phyloP scores from a whole-genome alignment of 1,284 basidiomycete species.

The Gomphus bonarii region DNA sequence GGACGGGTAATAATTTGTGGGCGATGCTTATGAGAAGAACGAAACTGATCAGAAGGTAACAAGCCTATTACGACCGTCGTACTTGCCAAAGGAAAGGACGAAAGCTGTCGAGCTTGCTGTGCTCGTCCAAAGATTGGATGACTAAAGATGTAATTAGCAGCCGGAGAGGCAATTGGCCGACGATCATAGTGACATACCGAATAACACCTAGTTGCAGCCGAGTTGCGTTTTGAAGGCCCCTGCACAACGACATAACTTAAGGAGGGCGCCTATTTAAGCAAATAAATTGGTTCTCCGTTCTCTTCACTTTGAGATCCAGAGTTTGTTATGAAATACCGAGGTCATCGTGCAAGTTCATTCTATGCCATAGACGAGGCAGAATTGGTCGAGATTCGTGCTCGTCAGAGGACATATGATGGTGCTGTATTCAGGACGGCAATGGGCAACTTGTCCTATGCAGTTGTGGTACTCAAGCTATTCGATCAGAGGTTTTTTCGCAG shows the following conservation, averaged over 20 bases:
- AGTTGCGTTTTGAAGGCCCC: background rate
- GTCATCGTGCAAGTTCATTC: slow-evolving; percentile 51
- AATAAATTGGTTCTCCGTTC: no score
- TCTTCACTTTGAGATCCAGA: no score
- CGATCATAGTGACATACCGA: background rate
- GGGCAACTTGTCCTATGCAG: slow-evolving; percentile 61
- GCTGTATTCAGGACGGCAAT: slow-evolving; percentile 73
- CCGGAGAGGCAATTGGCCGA: background rate
- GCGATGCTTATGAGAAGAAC: background rate
- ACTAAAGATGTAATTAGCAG: background rate
- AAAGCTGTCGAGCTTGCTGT: background rate
- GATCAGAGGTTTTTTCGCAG: slow-evolving; percentile 60
- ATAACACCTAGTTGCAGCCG: background rate
- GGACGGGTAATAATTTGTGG: background rate
- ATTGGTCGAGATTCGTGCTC: slow-evolving; percentile 65
- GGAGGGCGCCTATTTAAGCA: background rate
- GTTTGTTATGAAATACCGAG: slow-evolving; percentile 38
- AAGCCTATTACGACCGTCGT: background rate
- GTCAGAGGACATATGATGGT: slow-evolving; percentile 73
- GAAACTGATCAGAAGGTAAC: background rate
- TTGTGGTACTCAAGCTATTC: slow-evolving; percentile 70
- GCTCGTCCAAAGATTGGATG: background rate
- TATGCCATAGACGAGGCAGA: slow-evolving; percentile 46
- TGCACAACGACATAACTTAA: slow-evolving; percentile 2
- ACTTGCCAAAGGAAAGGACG: slow-evolving; percentile 5